These are phyloP conservation scores for Tylopilus subfusipes DNA, from an alignment of 768 basidiomycete genomes.

Conservation along the genomic window DNA sequence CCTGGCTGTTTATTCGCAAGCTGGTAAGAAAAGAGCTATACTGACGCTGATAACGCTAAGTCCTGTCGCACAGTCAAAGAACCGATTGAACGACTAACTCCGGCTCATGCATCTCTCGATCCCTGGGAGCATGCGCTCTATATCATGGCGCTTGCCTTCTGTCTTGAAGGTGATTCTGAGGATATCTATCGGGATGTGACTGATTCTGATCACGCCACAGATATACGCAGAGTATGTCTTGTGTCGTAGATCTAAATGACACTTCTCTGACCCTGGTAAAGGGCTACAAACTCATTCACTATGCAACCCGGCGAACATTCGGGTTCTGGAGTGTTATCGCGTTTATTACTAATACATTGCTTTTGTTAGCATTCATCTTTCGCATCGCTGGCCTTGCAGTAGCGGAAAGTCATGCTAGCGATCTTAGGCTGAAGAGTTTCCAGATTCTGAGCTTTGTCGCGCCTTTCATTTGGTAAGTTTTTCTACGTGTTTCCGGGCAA, in stretches of 20 bases:
- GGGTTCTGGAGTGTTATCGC: conserved; percentile 75
- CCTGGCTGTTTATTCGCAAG: conserved; percentile 77
- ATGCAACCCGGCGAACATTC: conserved; percentile 79
- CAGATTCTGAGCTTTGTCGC: conserved; percentile 86
- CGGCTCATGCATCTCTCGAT: conserved; percentile 55
- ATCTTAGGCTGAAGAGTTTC: conserved; percentile 66
- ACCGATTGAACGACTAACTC: conserved; percentile 68
- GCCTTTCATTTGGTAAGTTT: conserved; percentile 78
- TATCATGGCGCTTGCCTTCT: conserved; percentile 70
- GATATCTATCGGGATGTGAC: conserved; percentile 38
- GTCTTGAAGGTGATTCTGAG: conserved; percentile 63
- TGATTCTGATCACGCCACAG: conserved; percentile 16
- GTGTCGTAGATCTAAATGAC: not conserved
- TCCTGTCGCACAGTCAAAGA: conserved; percentile 53
- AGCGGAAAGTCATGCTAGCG: conserved; percentile 33
- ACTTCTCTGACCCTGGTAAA: conserved; percentile 26
- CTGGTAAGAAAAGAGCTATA: conserved; percentile 46
- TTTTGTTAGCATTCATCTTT: conserved; percentile 70
- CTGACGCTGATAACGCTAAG: not conserved
- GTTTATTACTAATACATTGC: conserved; percentile 67
- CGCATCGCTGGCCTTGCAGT: conserved; percentile 56
- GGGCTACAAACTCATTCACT: conserved; percentile 68
- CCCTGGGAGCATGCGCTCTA: conserved; percentile 81
- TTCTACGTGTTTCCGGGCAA: not conserved
- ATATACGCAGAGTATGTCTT: conserved; percentile 23